Base-by-base conservation (phyloP, 495 filamentous ascomycete species). In the Podospora pseudocomata region DNA sequence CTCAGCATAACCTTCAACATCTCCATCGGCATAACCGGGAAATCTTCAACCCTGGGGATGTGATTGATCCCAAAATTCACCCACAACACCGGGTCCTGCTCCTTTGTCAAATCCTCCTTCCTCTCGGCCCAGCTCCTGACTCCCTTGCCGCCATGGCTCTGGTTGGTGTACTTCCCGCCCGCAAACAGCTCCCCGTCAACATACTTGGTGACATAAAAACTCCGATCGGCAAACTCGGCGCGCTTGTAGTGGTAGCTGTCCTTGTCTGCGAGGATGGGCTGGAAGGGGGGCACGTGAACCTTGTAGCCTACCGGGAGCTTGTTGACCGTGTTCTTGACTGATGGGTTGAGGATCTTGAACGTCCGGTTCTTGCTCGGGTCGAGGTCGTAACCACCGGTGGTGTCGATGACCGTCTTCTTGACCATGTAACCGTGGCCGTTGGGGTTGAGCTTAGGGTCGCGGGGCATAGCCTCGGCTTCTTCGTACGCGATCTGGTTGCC, bases 121-220 rank as follows among this genome's bases (percentile, higher is more conserved):
- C 71, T 63, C 0, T 70, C 64, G 0, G 72, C 70, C 72, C 75
- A 79, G 34, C 67, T 67, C 16, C 73, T 69, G 18, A 71, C 75
- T 2, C 73, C 75, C 0, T 58, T 66, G 4, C 71, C 77, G n/a
- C 71, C 72, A 3, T 74, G 74, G 34, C 76, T 77, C 80, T 97
- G 94, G 70, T 96, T 91, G 3, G 93, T 97, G 76, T 94, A 97
- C 74, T 89, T 86, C 6, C 93, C 93, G 7, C 89, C 92, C 0
- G 93, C 88, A 74, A 87, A 96, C 4, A 96, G 78, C 76, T 97
- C 93, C 6, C 83, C 87, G 65, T 96, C 93, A 55, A 80, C 82
- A 76, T 96, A 91, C 23, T 85, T 86, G 1, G 92, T 93, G 4
- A 94, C 87, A 81, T 93, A 97, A 61, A 97, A 83, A 64, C 90